phyloP scores from a whole-genome alignment of 1,284 basidiomycete species.

The Leccinum solheimii region DNA sequence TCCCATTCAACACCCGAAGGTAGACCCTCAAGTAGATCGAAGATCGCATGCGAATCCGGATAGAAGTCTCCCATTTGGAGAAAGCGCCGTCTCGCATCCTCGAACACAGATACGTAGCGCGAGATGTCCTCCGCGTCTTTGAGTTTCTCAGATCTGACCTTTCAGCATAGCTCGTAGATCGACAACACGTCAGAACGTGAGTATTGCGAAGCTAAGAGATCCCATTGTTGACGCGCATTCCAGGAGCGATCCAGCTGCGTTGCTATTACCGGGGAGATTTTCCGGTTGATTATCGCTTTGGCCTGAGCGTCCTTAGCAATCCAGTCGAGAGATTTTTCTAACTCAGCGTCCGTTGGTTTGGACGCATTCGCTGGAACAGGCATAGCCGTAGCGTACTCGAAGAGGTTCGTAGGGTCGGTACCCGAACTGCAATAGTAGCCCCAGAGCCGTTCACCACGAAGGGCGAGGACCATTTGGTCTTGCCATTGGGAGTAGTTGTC shows the following conservation, averaged over 20 bases:
- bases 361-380: neutral
- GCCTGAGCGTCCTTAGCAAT: neutral
- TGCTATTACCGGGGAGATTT: neutral
- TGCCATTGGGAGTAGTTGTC: neutral
- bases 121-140: no score
- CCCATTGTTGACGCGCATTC: neutral
- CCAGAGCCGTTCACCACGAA: conserved; percentile 4
- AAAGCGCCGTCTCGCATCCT: no score
- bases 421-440: neutral
- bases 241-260: neutral
- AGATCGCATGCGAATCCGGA: no score
- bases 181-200: no score
- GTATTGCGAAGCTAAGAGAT: neutral
- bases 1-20: no score
- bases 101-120: no score
- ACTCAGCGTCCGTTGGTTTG: neutral
- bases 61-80: no score
- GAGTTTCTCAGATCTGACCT: no score
- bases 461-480: neutral
- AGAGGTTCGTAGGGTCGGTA: neutral
- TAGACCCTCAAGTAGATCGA: no score
- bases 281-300: neutral
- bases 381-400: fast-evolving
- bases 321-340: neutral
- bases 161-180: no score